phyloP scores from a whole-genome alignment of 306 rosid species.

The Dalbergia cultrata region DNA sequence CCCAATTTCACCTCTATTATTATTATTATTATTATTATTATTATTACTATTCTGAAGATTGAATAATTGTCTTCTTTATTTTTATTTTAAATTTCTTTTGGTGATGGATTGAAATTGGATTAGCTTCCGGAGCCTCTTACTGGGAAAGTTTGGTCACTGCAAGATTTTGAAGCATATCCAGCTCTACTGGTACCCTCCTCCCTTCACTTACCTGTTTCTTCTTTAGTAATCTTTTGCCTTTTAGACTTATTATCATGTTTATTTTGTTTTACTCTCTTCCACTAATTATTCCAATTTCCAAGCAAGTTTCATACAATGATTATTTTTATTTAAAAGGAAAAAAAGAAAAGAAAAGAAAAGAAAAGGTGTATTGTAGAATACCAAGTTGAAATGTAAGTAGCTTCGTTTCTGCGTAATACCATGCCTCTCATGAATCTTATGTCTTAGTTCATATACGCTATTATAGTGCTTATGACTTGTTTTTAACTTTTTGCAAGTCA shows the following conservation, averaged over 20 bases:
- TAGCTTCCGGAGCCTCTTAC: conserved; percentile 95
- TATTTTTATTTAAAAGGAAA: not conserved
- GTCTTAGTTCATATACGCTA: conserved; percentile 4
- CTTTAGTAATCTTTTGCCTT: not conserved
- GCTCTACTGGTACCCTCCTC: conserved; percentile 76
- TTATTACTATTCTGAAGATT: conserved; percentile 8
- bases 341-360: too few species aligned
- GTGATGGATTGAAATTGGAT: conserved; percentile 46
- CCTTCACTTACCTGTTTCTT: not conserved
- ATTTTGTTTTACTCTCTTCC: conserved; percentile 17
- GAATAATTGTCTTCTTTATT: conserved; percentile 1
- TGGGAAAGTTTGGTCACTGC: conserved; percentile 83
- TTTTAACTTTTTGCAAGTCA: too few species aligned
- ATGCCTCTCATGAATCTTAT: conserved; percentile 3
- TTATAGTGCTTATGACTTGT: too few species aligned
- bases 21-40: not conserved
- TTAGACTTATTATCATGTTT: not conserved
- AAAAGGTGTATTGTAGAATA: conserved; percentile 17
- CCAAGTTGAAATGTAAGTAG: not conserved
- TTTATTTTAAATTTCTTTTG: not conserved
- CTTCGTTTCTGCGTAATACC: conserved; percentile 19
- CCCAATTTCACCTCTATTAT: not conserved
- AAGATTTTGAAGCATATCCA: conserved; percentile 90
- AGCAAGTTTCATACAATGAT: not conserved
- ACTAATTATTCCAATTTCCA: conserved; percentile 8